Percentiles rank a stretch among this genome's conserved stretches.
phyloP scores from a whole-genome alignment of 2,329 filamentous ascomycete genomes.

The Aspergillus fructus region DNA sequence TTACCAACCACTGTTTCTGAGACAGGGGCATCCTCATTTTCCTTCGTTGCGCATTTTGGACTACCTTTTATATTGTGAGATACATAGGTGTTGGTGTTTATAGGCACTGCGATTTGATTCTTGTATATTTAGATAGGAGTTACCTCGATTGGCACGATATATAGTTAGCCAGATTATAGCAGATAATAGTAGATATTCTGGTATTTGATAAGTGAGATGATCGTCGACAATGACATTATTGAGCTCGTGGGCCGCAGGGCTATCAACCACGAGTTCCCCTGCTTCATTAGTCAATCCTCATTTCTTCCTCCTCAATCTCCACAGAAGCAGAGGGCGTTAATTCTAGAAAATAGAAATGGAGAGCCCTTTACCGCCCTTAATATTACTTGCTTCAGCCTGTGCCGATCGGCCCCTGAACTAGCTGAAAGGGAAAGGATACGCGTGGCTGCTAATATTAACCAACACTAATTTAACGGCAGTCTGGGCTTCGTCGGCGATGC shows the following conservation, averaged over 20 bases:
- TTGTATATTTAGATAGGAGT: slow-evolving; percentile 12
- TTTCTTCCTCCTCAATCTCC: too few relatives aligned
- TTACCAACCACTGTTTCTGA: slow-evolving; percentile 9
- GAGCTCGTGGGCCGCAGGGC: neutral
- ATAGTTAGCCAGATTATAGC: neutral
- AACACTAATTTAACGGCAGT: slow-evolving; percentile 14
- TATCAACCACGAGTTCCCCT: neutral
- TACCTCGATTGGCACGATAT: neutral
- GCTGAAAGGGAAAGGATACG: slow-evolving; percentile 20
- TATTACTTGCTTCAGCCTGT: neutral
- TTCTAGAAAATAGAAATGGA: neutral
- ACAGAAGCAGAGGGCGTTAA: neutral
- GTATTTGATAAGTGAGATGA: neutral
- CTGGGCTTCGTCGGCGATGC: slow-evolving; percentile 7
- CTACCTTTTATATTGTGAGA: slow-evolving; percentile 13
- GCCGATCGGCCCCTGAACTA: slow-evolving; percentile 16
- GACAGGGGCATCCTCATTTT: slow-evolving; percentile 16
- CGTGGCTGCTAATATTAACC: slow-evolving; percentile 10
- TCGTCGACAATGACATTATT: too few relatives aligned
- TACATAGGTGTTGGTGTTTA: slow-evolving; percentile 17
- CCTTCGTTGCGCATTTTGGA: slow-evolving; percentile 12
- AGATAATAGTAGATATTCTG: neutral
- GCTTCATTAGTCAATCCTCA: neutral
- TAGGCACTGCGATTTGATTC: slow-evolving; percentile 14
- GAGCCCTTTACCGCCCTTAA: neutral